Percentiles rank a stretch among this genome's conserved stretches.
These are phyloP conservation scores for Avena sativa DNA, from an alignment of 176 grass and related monocot genomes.

Conservation along the genomic window DNA sequence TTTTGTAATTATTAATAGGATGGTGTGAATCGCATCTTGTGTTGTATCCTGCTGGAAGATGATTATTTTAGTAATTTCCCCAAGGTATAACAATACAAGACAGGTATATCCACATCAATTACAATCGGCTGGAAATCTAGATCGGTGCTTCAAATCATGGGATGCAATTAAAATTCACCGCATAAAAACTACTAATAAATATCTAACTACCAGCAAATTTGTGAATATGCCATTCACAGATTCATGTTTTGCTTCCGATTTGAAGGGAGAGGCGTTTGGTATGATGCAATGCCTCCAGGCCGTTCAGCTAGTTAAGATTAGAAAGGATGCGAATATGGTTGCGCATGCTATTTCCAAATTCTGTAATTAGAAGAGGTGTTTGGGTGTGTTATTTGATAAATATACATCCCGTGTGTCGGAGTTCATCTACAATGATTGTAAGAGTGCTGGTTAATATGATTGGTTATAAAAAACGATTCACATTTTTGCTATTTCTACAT, in stretches of 20 bases:
- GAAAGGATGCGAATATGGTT: not conserved
- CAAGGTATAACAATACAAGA: not conserved
- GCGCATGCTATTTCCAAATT: not conserved
- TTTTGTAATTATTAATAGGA: constrained; percentile 3
- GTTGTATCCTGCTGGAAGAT: not conserved
- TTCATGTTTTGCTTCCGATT: not conserved
- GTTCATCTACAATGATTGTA: not conserved
- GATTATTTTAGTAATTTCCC: not conserved
- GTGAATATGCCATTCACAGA: not conserved
- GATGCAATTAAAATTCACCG: not conserved
- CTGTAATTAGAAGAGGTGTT: not conserved
- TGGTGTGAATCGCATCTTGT: not conserved
- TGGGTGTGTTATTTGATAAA: not conserved
- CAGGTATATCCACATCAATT: constrained; percentile 2
- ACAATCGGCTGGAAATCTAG: not conserved
- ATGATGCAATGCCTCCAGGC: not conserved
- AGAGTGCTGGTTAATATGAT: not conserved
- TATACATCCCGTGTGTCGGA: not conserved
- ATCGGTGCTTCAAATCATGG: constrained; percentile 15
- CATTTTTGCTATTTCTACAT: not conserved
- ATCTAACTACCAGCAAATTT: not conserved
- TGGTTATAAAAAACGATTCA: not conserved
- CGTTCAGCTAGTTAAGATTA: not conserved
- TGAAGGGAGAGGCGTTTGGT: not conserved
- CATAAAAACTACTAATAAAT: not conserved